Evolutionary conservation across 192 early-diverging fungal genomes (phyloP), one percentile per base, ranked within the genome.

Genomic region (Bifiguratus adelaidae): DNA sequence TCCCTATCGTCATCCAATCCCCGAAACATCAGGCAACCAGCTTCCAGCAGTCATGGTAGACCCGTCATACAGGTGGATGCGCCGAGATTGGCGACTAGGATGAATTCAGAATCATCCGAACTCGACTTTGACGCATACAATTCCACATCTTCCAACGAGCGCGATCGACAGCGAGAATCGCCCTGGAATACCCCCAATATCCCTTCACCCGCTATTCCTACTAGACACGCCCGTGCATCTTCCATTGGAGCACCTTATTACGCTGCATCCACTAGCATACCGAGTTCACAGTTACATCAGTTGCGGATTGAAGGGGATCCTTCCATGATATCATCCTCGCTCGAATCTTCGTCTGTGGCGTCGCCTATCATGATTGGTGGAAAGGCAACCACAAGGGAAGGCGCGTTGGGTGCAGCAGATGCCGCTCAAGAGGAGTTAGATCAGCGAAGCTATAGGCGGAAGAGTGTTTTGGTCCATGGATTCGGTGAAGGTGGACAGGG

Each of bases 181-280:
- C n/a, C n/a, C n/a, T n/a, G n/a, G n/a, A n/a, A n/a, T n/a, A n/a
- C n/a, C n/a, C n/a, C n/a, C n/a, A n/a, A n/a, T n/a, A n/a, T n/a
- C n/a, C n/a, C n/a, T n/a, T n/a, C n/a, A n/a, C n/a, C n/a, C n/a
- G n/a, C n/a, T n/a, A n/a, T n/a, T n/a, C n/a, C n/a, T 16, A 4
- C 37, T 7, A 21, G 37, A 20, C 52, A 50, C 19, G 56, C 53
- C 29, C 51, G 62, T 18, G 44, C 37, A 2, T 33, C 24, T 12
- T 58, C 56, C 8, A 58, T 65, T 18, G 53, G 52, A 20, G 62
- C 55, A 1, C 62, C 56, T 3, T 65, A 65, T 38, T 65, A 58
- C 26, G 50, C 52, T 29, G 49, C 60, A 27, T 44, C 52, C 20
- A 52, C 55, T 21, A 42, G 49, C 19, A 58, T 52, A 32, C 27